Evolutionary conservation across 805 yeast species (phyloP), one percentile per base, ranked within the genome.

Genomic region (Starmera caribaea): DNA sequence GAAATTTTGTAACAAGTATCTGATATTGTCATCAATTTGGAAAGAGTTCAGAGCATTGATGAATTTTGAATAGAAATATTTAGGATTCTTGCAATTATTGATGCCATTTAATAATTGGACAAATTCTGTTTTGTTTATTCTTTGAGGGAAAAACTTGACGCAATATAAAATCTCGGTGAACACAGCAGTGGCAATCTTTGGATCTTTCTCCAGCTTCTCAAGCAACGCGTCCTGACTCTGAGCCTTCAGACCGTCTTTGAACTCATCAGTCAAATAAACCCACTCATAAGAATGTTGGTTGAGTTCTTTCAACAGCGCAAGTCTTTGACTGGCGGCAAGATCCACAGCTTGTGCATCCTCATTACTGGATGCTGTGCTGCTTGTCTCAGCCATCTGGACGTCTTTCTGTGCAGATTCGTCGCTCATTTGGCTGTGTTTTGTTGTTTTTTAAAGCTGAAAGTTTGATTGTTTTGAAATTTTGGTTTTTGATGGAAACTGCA

Each of bases 1-100:
- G 34, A 59, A 44, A 4, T 48, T 40, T 34, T 55, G 55, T 32
- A 58, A 49, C 28, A 59, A 41, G 2, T 47, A 37, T 2, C 36
- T 37, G 13, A 55, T 41, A 16, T 52, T 53, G 12, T 49, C 51
- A 35, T 53, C 49, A 5, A 43, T 36, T 32, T 50, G 40, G 29
- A 63, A 48, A 32, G 59, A 54, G 16, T 53, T 53, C 28, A 62
- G 53, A 2, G 57, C 35, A 36, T 58, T 48, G 43, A 63, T 51
- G 36, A 57, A 61, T 32, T 57, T 53, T 39, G 49, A 49, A 10
- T 53, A 38, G 41, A 38, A 50, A 17, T n/a, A 40, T 16, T 24
- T 43, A 16, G 35, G 38, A 24, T 30, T 38, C 17, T 38, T 43
- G 30, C 7, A 24, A 12, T 36, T 40, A 11, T 46, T 38, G 27